phyloP scores from a whole-genome alignment of 176 grass and related monocot genomes.

The Pontederia crassipes region DNA sequence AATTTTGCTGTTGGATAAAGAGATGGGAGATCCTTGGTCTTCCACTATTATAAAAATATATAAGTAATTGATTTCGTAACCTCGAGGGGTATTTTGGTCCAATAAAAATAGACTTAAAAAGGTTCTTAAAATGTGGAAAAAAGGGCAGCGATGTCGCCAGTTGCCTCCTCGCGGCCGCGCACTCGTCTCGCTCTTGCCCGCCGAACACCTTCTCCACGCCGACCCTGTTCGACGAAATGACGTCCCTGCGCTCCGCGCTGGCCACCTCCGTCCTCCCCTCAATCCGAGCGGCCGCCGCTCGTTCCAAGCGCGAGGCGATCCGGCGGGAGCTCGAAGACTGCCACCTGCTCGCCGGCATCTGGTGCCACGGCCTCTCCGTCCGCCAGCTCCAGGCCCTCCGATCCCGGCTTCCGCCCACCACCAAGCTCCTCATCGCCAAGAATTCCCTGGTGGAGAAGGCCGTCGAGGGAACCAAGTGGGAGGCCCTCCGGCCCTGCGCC shows the following conservation, averaged over 20 bases:
- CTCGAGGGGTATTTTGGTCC: no score
- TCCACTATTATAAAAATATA: no score
- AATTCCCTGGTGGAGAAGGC: constrained; percentile 90
- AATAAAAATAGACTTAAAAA: no score
- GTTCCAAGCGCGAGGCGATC: constrained; percentile 65
- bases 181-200: no score
- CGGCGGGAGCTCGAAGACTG: constrained; percentile 78
- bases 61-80: no score
- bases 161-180: no score
- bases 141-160: no score
- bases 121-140: no score
- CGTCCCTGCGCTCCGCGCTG: constrained; percentile 15
- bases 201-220: no score
- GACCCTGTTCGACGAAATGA: not conserved
- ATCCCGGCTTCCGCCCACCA: constrained; percentile 49
- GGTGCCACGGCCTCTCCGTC: constrained; percentile 81
- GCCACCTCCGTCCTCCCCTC: constrained; percentile 13
- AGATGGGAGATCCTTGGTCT: no score
- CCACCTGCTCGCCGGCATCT: constrained; percentile 75
- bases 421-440: constrained; percentile 68
- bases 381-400: constrained; percentile 79
- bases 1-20: no score
- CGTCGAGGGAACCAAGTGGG: constrained; percentile 76
- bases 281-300: constrained; percentile 61
- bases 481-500: constrained; percentile 71